Evolutionary conservation across 768 basidiomycete species (phyloP).

Genomic region (Mycena venus): DNA sequence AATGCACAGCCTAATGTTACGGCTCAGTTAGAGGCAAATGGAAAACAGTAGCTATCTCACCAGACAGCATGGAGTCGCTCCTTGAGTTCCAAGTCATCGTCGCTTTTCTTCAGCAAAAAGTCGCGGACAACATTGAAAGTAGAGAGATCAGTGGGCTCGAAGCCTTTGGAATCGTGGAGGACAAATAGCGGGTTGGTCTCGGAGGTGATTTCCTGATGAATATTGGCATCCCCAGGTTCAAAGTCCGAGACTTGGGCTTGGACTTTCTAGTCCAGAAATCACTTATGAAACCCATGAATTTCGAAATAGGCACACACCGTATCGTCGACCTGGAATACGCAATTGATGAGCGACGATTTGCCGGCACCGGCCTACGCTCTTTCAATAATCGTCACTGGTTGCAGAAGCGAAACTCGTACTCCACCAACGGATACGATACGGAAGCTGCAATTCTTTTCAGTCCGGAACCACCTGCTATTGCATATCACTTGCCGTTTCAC

Average conservation of each 20-base stretch:
- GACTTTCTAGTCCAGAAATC: constrained; percentile 25
- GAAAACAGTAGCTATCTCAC: background rate
- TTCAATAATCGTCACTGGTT: no score
- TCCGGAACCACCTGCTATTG: background rate
- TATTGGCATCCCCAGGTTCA: constrained; percentile 39
- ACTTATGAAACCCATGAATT: background rate
- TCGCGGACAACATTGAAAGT: constrained; percentile 40
- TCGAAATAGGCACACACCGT: constrained; percentile 28
- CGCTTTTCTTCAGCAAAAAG: constrained; percentile 39
- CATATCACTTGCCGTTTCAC: background rate
- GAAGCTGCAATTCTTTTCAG: background rate
- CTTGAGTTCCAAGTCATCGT: constrained; percentile 29
- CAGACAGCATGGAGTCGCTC: constrained; percentile 48
- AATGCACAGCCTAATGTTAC: constrained; percentile 3
- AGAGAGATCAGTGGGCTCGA: constrained; percentile 40
- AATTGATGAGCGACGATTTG: background rate
- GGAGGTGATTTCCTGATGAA: constrained; percentile 42
- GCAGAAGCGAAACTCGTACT: background rate
- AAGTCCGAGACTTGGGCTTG: constrained; percentile 38
- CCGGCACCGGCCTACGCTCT: background rate
- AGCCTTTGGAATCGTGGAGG: constrained; percentile 47
- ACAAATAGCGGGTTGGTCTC: constrained; percentile 44
- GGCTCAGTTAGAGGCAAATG: background rate
- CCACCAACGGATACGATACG: background rate
- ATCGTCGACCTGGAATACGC: constrained; percentile 14